Conservation (phyloP, 2,329 filamentous ascomycete genomes). For the Claviceps maximensis region DNA sequence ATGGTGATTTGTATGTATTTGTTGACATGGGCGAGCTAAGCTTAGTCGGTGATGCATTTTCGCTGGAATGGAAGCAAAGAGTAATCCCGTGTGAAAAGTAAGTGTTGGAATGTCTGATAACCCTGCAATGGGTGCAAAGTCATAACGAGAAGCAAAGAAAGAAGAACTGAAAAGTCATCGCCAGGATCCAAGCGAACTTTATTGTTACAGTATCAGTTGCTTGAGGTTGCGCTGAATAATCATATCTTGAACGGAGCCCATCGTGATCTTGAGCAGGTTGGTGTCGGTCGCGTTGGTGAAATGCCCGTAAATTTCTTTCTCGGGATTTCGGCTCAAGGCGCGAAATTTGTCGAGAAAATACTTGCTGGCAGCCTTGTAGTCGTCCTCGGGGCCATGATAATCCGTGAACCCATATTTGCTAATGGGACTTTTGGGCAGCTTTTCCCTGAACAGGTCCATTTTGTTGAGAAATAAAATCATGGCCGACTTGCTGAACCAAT, state of each 20-base stretch:
- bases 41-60: not conserved
- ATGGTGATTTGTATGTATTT: not conserved
- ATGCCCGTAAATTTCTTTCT: constrained; percentile 51
- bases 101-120: not conserved
- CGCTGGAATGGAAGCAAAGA: not conserved
- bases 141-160: not conserved
- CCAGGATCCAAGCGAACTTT: not conserved
- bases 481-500: constrained; percentile 72
- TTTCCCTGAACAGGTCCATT: constrained; percentile 73
- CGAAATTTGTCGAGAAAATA: constrained; percentile 76
- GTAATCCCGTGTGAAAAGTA: not conserved
- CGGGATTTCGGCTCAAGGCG: constrained; percentile 56
- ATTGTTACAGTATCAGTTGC: constrained; percentile 45
- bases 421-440: constrained; percentile 58
- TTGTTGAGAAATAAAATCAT: constrained; percentile 81
- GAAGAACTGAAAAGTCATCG: too few relatives aligned
- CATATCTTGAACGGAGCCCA: constrained; percentile 78
- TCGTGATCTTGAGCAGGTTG: constrained; percentile 72
- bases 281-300: constrained; percentile 52
- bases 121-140: not conserved
- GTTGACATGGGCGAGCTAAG: not conserved
- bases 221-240: constrained; percentile 75
- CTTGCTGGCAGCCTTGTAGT: constrained; percentile 62
- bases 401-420: constrained; percentile 65
- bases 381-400: constrained; percentile 57